Conservation (phyloP, 345 rosid species). For the Eucalyptus curtisii region DNA sequence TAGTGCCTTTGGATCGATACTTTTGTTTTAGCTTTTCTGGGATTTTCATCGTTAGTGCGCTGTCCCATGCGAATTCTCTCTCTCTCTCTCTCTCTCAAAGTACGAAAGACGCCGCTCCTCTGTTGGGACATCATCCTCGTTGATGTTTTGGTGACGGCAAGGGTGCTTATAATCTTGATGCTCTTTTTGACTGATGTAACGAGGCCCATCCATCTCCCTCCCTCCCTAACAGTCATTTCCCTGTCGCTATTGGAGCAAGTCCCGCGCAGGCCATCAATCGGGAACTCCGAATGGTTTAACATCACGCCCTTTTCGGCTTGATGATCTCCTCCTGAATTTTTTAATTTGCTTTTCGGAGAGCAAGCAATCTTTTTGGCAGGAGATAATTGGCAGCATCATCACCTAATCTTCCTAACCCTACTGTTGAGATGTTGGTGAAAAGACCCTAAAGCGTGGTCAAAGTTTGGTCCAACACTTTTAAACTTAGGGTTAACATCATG, state of each 20-base stretch:
- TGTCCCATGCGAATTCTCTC: not conserved
- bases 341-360: not conserved
- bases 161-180: not conserved
- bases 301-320: not conserved
- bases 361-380: not conserved
- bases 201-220: not conserved
- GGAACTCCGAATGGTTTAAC: not conserved
- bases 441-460: not conserved
- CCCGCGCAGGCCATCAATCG: not conserved
- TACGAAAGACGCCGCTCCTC: not conserved
- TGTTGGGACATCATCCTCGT: not conserved
- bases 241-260: not conserved
- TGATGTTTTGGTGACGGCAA: not conserved
- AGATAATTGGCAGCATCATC: not conserved
- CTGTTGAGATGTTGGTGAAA: not conserved
- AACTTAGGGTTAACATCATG: not conserved
- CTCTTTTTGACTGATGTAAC: not conserved
- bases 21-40: not conserved
- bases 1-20: not conserved
- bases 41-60: not conserved
- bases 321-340: not conserved
- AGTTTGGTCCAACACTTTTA: not conserved
- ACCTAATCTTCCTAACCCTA: not conserved
- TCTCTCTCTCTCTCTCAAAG: not conserved
- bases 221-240: not conserved